Evolutionary conservation across 2,329 filamentous ascomycete species (phyloP).

Genomic region (Diaporthe nobilis): DNA sequence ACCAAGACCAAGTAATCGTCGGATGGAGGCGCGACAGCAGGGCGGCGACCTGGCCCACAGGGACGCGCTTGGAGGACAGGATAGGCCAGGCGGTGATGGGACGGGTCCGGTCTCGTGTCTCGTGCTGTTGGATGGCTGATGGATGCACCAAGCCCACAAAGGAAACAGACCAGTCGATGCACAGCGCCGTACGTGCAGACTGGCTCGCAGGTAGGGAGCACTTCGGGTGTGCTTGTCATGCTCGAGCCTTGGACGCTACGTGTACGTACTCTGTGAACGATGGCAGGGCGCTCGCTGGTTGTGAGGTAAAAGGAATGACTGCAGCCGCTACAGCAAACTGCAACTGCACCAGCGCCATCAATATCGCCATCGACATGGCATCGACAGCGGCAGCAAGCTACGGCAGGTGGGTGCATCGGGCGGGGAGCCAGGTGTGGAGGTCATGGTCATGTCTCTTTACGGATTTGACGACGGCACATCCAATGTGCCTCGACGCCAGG

Average conservation of each 20-base stretch:
- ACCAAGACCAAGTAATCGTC: slow-evolving; percentile 7
- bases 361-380: slow-evolving; percentile 6
- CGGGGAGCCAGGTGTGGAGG: neutral
- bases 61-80: neutral
- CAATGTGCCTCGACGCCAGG: neutral
- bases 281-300: neutral
- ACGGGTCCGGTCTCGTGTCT: slow-evolving; percentile 28
- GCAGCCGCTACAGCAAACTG: neutral
- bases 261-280: slow-evolving; percentile 1
- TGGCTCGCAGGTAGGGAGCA: slow-evolving; percentile 8
- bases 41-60: neutral
- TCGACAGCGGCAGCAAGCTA: slow-evolving; percentile 6
- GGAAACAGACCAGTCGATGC: slow-evolving; percentile 21
- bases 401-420: slow-evolving; percentile 19
- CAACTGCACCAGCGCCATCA: slow-evolving; percentile 3
- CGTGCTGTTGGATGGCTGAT: slow-evolving; percentile 23
- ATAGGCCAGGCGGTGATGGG: slow-evolving; percentile 5
- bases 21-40: slow-evolving; percentile 26
- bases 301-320: slow-evolving; percentile 13
- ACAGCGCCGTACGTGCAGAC: too few relatives aligned
- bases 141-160: slow-evolving; percentile 6
- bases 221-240: slow-evolving; percentile 9
- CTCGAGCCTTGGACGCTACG: neutral
- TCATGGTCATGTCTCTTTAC: slow-evolving; percentile 3
- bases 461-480: slow-evolving; percentile 11